These are phyloP conservation scores for Mycena vitilis DNA, from an alignment of 768 basidiomycete genomes.

Conservation along the genomic window DNA sequence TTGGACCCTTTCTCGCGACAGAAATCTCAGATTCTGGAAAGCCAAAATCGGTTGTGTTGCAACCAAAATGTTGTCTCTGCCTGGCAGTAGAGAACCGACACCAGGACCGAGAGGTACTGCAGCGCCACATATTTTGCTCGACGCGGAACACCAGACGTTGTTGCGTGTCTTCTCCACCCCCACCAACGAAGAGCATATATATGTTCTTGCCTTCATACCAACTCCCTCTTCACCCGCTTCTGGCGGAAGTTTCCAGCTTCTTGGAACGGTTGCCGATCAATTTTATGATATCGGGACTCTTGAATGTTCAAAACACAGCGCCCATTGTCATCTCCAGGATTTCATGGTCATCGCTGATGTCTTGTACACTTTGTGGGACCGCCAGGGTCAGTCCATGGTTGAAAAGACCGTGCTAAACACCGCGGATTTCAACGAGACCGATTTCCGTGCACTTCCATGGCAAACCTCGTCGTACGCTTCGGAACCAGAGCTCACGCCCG, in stretches of 20 bases:
- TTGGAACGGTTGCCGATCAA: slow-evolving; percentile 66
- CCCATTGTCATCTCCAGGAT: slow-evolving; percentile 81
- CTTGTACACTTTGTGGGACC: slow-evolving; percentile 84
- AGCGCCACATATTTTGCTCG: slow-evolving; percentile 61
- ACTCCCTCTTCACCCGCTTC: slow-evolving; percentile 70
- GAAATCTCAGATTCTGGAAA: slow-evolving; percentile 88
- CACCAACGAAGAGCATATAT: slow-evolving; percentile 62
- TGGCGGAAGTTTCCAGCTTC: slow-evolving; percentile 85
- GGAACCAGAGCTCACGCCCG: slow-evolving; percentile 82
- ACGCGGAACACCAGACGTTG: slow-evolving; percentile 70
- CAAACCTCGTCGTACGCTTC: slow-evolving; percentile 68
- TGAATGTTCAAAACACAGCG: slow-evolving; percentile 69
- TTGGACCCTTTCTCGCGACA: slow-evolving; percentile 91
- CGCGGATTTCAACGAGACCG: slow-evolving; percentile 46
- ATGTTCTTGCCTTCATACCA: slow-evolving; percentile 79
- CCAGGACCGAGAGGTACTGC: slow-evolving; percentile 45
- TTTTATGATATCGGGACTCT: slow-evolving; percentile 68
- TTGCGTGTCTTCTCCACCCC: slow-evolving; percentile 69
- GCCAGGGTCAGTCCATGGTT: slow-evolving; percentile 78
- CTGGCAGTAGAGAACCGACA: slow-evolving; percentile 47
- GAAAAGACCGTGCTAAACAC: slow-evolving; percentile 65
- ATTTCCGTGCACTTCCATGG: slow-evolving; percentile 58
- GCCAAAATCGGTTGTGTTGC: slow-evolving; percentile 79
- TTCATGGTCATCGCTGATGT: slow-evolving; percentile 68
- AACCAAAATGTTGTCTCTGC: slow-evolving; percentile 61